Evolutionary conservation across 495 filamentous ascomycete species (phyloP), one percentile per base, ranked within the genome.

Genomic region (Daldinia vernicosa): DNA sequence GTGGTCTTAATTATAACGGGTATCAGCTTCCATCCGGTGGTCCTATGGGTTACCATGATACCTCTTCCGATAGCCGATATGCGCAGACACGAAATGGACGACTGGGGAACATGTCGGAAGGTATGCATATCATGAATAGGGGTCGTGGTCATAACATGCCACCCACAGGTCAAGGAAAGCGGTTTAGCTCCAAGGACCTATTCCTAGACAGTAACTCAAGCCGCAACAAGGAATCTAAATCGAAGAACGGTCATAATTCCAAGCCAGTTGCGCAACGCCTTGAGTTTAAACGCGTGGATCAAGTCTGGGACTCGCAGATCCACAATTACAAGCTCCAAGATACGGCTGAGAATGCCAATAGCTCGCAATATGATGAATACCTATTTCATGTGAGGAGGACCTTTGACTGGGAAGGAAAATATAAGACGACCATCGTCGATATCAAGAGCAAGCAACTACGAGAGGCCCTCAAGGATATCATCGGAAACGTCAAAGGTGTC

Each of bases 331-430:
- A 92, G 78, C 86, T 94, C 33, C 91, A 89, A 40, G 92, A 95
- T 74, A 95, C 91, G 12, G 88, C 90, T 15, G 89, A 94, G 66
- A 88, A 92, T 61, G 81, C 84, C 1, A 86, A 87, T 57, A 89
- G 88, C 27, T 87, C 92, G 40, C 90, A 95, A 70, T 96, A 93
- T 76, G 90, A 94, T 70, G 88, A 94, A 65, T 95, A 91, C 76
- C 85, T 94, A 50, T 97, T 97, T 80, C 93, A 92, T 32, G 92
- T 97, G 11, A 88, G 93, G 43, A 89, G 93, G 61, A 90, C 88
- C 56, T 96, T 97, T 74, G 89, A 93, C 75, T 95, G 91, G 89
- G 91, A 97, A 73, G 92, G 93, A 70, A 94, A 94, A 74, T 94
- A 93, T 75, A 81, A 87, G 65, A 85, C 89, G 30, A 95, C 92